Evolutionary conservation across 2,329 filamentous ascomycete species (phyloP).

Genomic region (Paecilomyces variotii): DNA sequence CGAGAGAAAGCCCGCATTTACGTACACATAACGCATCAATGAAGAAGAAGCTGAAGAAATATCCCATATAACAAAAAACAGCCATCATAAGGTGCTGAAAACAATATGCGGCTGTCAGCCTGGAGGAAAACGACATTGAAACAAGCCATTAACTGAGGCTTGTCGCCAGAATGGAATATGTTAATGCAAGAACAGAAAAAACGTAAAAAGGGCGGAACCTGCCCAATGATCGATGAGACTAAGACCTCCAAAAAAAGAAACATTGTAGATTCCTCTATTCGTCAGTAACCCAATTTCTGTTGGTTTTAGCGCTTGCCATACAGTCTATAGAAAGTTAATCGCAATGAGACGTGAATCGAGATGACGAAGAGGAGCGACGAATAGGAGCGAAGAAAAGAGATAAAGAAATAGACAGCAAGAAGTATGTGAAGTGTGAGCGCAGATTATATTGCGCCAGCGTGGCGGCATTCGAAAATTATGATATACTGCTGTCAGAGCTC

Average conservation of each 20-base stretch:
- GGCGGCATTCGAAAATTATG: neutral
- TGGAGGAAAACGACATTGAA: neutral
- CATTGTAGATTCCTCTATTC: slow-evolving; percentile 10
- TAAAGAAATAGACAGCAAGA: neutral
- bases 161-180: neutral
- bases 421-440: neutral
- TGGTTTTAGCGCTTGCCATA: slow-evolving; percentile 8
- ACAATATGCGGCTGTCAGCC: neutral
- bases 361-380: neutral
- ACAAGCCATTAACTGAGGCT: neutral
- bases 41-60: neutral
- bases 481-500: neutral
- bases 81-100: neutral
- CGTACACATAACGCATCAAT: neutral
- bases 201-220: too few relatives aligned
- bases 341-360: neutral
- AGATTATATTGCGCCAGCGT: neutral
- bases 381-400: neutral
- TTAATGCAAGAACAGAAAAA: neutral
- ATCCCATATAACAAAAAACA: neutral
- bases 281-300: slow-evolving; percentile 8
- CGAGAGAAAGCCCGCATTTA: neutral
- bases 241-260: neutral
- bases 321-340: slow-evolving; percentile 13
- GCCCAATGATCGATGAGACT: neutral